Percentiles rank a stretch among this genome's conserved stretches.
Conservation (phyloP, 2,329 filamentous ascomycete genomes). For the Pseudogymnoascus sp. region DNA sequence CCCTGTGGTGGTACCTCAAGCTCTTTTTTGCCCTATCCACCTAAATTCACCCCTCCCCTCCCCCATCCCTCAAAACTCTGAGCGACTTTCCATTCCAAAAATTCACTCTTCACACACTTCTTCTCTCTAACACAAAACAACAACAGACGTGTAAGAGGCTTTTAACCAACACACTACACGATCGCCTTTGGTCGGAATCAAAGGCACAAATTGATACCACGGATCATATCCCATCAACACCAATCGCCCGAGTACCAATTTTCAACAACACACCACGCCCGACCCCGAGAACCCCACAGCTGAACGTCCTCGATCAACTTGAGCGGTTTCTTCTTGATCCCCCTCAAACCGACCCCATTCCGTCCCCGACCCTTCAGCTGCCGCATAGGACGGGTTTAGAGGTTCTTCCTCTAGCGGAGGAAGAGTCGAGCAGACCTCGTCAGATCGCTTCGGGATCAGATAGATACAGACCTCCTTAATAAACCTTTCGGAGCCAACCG, state of each 20-base stretch:
- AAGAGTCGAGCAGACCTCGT: slow-evolving; percentile 99
- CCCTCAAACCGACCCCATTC: slow-evolving; percentile 45
- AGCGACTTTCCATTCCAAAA: background rate
- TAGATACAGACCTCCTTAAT: slow-evolving; percentile 94
- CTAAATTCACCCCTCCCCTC: background rate
- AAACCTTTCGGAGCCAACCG: slow-evolving; percentile 34
- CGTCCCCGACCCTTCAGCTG: slow-evolving; percentile 73
- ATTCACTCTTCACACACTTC: background rate
- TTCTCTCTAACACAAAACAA: background rate
- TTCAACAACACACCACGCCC: slow-evolving; percentile 45
- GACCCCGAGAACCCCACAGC: background rate
- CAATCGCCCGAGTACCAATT: slow-evolving; percentile 57
- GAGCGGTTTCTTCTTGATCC: slow-evolving; percentile 47
- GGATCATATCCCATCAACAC: slow-evolving; percentile 31
- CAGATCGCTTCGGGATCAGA: slow-evolving; percentile 84
- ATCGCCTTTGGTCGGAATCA: slow-evolving; percentile 56
- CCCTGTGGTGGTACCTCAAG: background rate
- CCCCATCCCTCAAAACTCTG: background rate
- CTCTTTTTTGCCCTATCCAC: background rate
- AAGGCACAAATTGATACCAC: slow-evolving; percentile 54
- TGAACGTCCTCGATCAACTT: slow-evolving; percentile 39
- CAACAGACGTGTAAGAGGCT: background rate
- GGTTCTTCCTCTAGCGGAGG: slow-evolving; percentile 99
- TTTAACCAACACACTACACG: slow-evolving; percentile 14
- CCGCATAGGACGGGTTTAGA: slow-evolving; percentile 98